Base-by-base conservation (phyloP, 2,329 filamentous ascomycete genomes). In the Sphaerostilbella broomeana region DNA sequence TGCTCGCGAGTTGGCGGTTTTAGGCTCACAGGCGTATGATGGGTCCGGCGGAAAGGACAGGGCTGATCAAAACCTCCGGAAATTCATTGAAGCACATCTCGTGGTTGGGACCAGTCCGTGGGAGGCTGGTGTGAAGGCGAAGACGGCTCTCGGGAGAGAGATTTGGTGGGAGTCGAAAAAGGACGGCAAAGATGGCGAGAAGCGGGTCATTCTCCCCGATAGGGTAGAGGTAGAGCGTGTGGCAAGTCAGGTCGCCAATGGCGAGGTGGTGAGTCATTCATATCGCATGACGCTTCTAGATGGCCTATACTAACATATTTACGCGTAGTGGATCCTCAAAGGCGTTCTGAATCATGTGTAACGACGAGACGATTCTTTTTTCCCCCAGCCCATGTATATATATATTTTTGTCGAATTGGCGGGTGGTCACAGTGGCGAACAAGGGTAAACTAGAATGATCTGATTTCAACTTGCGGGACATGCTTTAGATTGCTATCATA, bases 51-150 rank as follows among this genome's bases (percentile, higher is more conserved):
- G 88, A 0, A 75, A 83, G 54, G 80, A 87, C 41, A 73, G 88
- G 35, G 90, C 92, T 6, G 74, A 79, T 46, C 67, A 67, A 49
- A 97, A 97, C 54, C 59, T 97, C 47, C 72, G 73, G 54, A 69
- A 75, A 26, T 97, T 97, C 59, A 86, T 94, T 2, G 82, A 94
- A 64, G 82, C 83, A 31, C 92, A 98, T 63, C 72, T 95, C 38
- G 73, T 97, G 4, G 72, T 79, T 0, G 61, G 64, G 4, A 85
- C 78, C 4, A 85, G 78, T 53, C 87, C 88, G 1, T 97, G 90
- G 89, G 62, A 67, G 18, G 77, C 84, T 50, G 68, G 69, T 1
- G 60, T 70, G 47, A 87, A 81, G 61, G 69, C 76, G 1, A 74
- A 79, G 64, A 84, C 84, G 0, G 68, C 80, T 7, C 69, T 63